phyloP scores from a whole-genome alignment of 1,284 basidiomycete genomes.

The Trichosporon inkin region DNA sequence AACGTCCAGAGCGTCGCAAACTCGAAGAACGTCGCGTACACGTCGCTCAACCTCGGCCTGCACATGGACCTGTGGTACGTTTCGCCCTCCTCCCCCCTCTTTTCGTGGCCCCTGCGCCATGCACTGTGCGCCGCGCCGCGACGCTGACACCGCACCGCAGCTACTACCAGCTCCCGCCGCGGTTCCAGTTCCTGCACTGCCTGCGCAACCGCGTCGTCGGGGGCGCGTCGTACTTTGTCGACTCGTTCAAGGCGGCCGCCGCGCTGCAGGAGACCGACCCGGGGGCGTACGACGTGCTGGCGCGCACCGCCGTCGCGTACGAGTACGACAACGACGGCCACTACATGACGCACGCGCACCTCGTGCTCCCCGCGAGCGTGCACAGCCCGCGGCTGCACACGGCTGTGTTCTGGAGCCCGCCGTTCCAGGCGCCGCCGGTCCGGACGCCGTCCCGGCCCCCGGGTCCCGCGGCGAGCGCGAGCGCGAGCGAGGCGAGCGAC shows the following conservation, averaged over 20 bases:
- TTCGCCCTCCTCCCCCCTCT: no score
- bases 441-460: background rate
- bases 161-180: slow-evolving; percentile 78
- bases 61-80: slow-evolving; percentile 89
- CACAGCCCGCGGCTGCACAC: slow-evolving; percentile 17
- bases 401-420: slow-evolving; percentile 87
- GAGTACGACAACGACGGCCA: slow-evolving; percentile 89
- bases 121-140: no score
- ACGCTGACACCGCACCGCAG: no score
- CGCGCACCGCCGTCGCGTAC: slow-evolving; percentile 69
- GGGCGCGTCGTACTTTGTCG: slow-evolving; percentile 84
- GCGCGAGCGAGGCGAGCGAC: slow-evolving; percentile 10
- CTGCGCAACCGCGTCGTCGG: slow-evolving; percentile 75
- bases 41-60: slow-evolving; percentile 78
- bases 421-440: slow-evolving; percentile 69
- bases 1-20: slow-evolving; percentile 70
- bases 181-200: slow-evolving; percentile 87
- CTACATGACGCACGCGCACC: slow-evolving; percentile 73
- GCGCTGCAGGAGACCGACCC: slow-evolving; percentile 8
- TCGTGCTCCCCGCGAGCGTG: slow-evolving; percentile 60
- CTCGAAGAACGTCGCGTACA: slow-evolving; percentile 91
- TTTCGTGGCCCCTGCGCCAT: no score
- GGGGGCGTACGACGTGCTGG: slow-evolving; percentile 54
- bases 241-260: slow-evolving; percentile 67
- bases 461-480: background rate